Evolutionary conservation across 805 yeast genomes (phyloP).

Genomic region (Saccharomycopsis olivae): DNA sequence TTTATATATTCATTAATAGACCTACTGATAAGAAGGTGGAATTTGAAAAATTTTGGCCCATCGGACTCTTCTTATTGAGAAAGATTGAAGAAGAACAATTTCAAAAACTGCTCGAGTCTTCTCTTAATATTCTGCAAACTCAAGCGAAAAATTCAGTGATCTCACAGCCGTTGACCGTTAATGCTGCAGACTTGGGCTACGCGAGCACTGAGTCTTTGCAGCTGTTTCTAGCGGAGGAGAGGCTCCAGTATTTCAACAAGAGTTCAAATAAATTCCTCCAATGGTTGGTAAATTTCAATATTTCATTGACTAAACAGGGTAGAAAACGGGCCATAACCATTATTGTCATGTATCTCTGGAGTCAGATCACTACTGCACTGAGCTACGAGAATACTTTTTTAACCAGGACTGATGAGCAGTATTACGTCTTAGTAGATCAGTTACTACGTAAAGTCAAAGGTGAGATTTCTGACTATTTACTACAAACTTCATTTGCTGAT

Average conservation of each 20-base stretch:
- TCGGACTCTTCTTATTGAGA: slow-evolving; percentile 11
- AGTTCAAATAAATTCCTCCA: slow-evolving; percentile 8
- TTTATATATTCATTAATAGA: too few species aligned
- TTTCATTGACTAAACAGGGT: not conserved
- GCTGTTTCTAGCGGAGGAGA: too few species aligned
- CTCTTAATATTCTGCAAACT: too few species aligned
- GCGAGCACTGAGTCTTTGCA: too few species aligned
- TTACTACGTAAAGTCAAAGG: too few species aligned
- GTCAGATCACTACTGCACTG: slow-evolving; percentile 1
- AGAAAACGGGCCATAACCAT: not conserved
- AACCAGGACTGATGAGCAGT: too few species aligned
- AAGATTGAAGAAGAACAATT: slow-evolving; percentile 6
- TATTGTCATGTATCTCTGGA: slow-evolving; percentile 6
- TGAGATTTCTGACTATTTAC: slow-evolving; percentile 5
- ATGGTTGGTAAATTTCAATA: slow-evolving; percentile 14
- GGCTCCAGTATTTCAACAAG: not conserved
- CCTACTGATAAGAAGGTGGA: not conserved
- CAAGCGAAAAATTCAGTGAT: too few species aligned
- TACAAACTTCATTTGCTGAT: slow-evolving; percentile 8
- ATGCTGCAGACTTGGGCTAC: too few species aligned
- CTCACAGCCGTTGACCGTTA: too few species aligned
- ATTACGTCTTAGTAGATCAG: too few species aligned
- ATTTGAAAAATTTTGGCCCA: slow-evolving; percentile 13
- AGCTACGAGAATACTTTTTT: slow-evolving; percentile 3
- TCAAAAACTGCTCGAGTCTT: too few species aligned